These are phyloP conservation scores for Lentinula guzmanii DNA, from an alignment of 768 basidiomycete genomes.

Conservation along the genomic window DNA sequence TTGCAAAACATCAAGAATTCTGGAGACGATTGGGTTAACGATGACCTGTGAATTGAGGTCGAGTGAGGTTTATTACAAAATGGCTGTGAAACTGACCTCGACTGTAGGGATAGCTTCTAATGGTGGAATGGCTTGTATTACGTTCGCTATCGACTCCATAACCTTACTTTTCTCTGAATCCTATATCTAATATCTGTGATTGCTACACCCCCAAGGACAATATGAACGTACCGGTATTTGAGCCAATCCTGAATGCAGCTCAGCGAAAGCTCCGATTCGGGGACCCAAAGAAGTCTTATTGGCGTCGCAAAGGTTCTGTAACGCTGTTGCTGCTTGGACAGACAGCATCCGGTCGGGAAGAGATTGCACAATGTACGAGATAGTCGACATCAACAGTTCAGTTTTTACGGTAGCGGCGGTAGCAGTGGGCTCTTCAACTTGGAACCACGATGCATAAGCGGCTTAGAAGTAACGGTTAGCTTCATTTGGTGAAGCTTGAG, in stretches of 20 bases:
- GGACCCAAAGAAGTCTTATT: constrained; percentile 80
- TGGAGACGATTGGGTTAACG: constrained; percentile 66
- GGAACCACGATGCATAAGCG: constrained; percentile 75
- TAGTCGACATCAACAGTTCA: constrained; percentile 54
- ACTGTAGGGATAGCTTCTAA: constrained; percentile 73
- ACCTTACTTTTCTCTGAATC: constrained; percentile 88
- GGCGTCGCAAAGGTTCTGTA: constrained; percentile 85
- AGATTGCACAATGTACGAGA: constrained; percentile 67
- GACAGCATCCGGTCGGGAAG: constrained; percentile 60
- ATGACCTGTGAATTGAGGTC: constrained; percentile 45
- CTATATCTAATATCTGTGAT: constrained; percentile 22
- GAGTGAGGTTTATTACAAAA: not conserved
- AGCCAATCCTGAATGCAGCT: constrained; percentile 71
- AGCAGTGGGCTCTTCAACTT: constrained; percentile 35
- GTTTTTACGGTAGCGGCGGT: constrained; percentile 22
- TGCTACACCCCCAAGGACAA: not conserved
- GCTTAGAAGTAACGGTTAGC: constrained; percentile 29
- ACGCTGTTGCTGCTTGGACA: constrained; percentile 70
- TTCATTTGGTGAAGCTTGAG: not conserved
- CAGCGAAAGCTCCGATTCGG: constrained; percentile 80
- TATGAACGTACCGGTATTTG: constrained; percentile 58
- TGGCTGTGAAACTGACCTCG: constrained; percentile 37
- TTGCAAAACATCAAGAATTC: constrained; percentile 56
- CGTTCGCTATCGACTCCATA: constrained; percentile 86
- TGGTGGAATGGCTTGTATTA: constrained; percentile 85